Evolutionary conservation across 352 stramenopile genomes (phyloP), one percentile per base, ranked within the genome.

Genomic region (Phytophthora cajani): DNA sequence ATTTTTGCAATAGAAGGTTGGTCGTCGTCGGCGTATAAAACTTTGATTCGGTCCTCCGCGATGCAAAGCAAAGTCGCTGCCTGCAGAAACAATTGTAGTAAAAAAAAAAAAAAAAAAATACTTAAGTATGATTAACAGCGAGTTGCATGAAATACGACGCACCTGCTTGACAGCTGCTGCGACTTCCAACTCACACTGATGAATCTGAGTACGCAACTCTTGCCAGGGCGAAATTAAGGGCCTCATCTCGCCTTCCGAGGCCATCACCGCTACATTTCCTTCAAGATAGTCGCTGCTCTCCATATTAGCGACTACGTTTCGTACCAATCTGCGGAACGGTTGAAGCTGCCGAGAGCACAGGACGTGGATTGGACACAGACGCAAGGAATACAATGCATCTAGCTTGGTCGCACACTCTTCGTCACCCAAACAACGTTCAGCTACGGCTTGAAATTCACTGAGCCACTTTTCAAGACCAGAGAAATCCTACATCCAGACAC

Each of bases 1-100:
- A 75, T 57, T 4, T 36, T 56, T 7, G 52, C 42, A 6, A 80
- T 54, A 32, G 33, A 62, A 3, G 46, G 46, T 2, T 76, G 63
- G 3, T 70, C 64, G 16, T 81, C 72, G 4, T 86, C 75, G 10
- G 77, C 71, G 44, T 75, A 88, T 2, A 88, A 27, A 1, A 76
- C 59, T 49, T 81, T 85, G 14, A 89, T 72, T 3, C 73, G 60
- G 14, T 75, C 67, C 16, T 62, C 56, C 4, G 63, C 49, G 14
- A 89, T 69, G 21, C 68, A 64, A 17, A 89, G 55, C 2, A 65
- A 19, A 6, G 17, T 58, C 6, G 77, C 75, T 7, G 62, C 38
- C 81, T 89, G 52, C 25, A 42, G 27, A 30, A 5, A 5, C 3
- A 30, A 30, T 6, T 4, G 27, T 30, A 5, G 27, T 30, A 30